phyloP scores from a whole-genome alignment of 306 rosid species.

The Sesbania bispinosa region DNA sequence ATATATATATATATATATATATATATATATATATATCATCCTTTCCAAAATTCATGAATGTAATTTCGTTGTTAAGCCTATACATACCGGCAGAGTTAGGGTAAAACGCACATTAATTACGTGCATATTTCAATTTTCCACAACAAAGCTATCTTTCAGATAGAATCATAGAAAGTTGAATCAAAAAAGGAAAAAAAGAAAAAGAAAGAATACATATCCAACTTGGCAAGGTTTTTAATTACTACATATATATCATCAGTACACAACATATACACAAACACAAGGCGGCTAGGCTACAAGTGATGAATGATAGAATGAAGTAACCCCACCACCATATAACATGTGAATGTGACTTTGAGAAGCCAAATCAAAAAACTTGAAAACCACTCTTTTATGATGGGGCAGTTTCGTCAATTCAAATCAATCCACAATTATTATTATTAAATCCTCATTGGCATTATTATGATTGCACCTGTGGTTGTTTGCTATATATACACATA shows the following conservation, averaged over 20 bases:
- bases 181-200: too few species aligned
- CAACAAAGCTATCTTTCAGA: constrained; percentile 13
- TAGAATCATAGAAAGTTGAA: not conserved
- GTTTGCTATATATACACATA: constrained; percentile 29
- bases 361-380: constrained; percentile 24
- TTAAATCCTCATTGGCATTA: constrained; percentile 2
- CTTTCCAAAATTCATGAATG: too few species aligned
- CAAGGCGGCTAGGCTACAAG: constrained; percentile 50
- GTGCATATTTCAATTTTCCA: constrained; percentile 16
- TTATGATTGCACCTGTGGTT: constrained; percentile 20
- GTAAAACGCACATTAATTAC: constrained; percentile 20
- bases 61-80: too few species aligned
- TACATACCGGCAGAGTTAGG: too few species aligned
- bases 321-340: constrained; percentile 33
- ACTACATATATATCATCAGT: too few species aligned
- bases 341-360: constrained; percentile 28
- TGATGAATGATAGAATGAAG: constrained; percentile 27
- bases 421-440: constrained; percentile 8
- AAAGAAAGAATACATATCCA: not conserved
- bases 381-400: constrained; percentile 20
- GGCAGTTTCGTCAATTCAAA: constrained; percentile 44
- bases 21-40: too few species aligned
- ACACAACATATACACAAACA: not conserved
- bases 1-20: too few species aligned
- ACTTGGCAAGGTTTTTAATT: not conserved